Percentiles rank a stretch among this genome's conserved stretches.
phyloP scores from a whole-genome alignment of 2,329 filamentous ascomycete genomes.

The Dissoconium aciculare region DNA sequence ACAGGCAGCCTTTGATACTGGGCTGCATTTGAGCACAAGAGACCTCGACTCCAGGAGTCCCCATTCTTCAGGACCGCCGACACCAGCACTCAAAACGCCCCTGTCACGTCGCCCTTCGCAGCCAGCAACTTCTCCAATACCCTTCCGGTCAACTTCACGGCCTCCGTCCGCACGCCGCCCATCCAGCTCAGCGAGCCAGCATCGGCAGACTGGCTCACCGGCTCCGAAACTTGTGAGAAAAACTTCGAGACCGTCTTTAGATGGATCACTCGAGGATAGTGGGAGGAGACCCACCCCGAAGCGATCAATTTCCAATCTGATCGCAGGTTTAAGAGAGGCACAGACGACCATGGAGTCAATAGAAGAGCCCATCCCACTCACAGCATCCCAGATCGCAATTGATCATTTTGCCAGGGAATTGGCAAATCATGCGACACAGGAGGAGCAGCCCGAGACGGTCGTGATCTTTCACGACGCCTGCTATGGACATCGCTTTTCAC shows the following conservation, averaged over 20 bases:
- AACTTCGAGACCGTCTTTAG: slow-evolving; percentile 17
- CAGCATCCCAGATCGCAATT: slow-evolving; percentile 18
- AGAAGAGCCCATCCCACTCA: slow-evolving; percentile 19
- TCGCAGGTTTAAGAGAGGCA: slow-evolving; percentile 20
- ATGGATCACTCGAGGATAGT: slow-evolving; percentile 10
- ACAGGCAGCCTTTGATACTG: too few species aligned
- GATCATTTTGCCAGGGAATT: slow-evolving; percentile 58
- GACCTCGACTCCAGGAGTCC: slow-evolving; percentile 3
- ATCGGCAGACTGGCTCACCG: slow-evolving; percentile 9
- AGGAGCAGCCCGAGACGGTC: slow-evolving; percentile 43
- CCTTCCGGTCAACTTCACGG: slow-evolving; percentile 7
- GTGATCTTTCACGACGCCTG: slow-evolving; percentile 87
- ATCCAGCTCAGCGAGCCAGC: slow-evolving; percentile 18
- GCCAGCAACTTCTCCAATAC: slow-evolving; percentile 5
- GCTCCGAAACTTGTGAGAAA: slow-evolving; percentile 12
- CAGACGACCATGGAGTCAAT: slow-evolving; percentile 22
- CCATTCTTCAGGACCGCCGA: slow-evolving; percentile 8
- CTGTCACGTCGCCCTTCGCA: slow-evolving; percentile 10
- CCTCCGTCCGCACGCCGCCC: slow-evolving; percentile 10
- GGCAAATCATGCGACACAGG: slow-evolving; percentile 40
- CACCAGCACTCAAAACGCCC: slow-evolving; percentile 8
- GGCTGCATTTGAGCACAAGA: not conserved
- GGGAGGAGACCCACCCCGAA: slow-evolving; percentile 20
- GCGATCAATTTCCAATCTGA: slow-evolving; percentile 22
- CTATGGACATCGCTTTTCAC: slow-evolving; percentile 83